These are phyloP conservation scores for Umbellularia californica DNA, from an alignment of 164 flowering plant genomes.

Conservation along the genomic window DNA sequence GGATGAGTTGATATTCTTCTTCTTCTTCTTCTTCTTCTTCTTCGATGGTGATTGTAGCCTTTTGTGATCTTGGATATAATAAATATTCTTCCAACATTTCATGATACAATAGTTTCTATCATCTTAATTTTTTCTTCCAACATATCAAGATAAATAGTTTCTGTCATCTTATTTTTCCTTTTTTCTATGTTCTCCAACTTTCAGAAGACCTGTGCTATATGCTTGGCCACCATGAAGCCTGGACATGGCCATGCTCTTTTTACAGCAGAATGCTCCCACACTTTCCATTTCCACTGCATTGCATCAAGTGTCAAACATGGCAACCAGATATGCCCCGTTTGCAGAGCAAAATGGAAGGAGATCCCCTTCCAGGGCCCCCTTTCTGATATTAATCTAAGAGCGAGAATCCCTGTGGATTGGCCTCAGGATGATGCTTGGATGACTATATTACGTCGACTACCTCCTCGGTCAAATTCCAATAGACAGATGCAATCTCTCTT, in stretches of 20 bases:
- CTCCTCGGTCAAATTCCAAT: constrained; percentile 35
- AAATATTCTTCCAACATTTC: background rate
- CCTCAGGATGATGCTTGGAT: constrained; percentile 51
- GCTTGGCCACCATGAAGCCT: constrained; percentile 68
- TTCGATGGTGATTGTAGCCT: background rate
- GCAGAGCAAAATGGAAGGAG: constrained; percentile 96
- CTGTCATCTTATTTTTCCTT: background rate
- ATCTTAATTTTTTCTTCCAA: background rate
- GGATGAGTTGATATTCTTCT: background rate
- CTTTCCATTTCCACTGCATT: constrained; percentile 92
- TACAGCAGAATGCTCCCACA: constrained; percentile 93
- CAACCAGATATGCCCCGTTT: constrained; percentile 80
- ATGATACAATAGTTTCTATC: background rate
- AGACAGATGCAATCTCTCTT: constrained; percentile 35
- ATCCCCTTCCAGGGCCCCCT: constrained; percentile 60
- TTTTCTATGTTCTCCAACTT: constrained; percentile 2
- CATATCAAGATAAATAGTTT: background rate
- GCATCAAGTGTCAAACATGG: constrained; percentile 92
- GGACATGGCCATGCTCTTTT: constrained; percentile 92
- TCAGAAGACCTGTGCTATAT: constrained; percentile 89
- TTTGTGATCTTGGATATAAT: background rate
- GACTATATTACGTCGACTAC: constrained; percentile 41
- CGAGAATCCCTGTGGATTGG: constrained; percentile 43
- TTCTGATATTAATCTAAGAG: constrained; percentile 28
- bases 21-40: background rate